Conservation (phyloP, 768 basidiomycete species). For the Udeniomyces megalosporus region DNA sequence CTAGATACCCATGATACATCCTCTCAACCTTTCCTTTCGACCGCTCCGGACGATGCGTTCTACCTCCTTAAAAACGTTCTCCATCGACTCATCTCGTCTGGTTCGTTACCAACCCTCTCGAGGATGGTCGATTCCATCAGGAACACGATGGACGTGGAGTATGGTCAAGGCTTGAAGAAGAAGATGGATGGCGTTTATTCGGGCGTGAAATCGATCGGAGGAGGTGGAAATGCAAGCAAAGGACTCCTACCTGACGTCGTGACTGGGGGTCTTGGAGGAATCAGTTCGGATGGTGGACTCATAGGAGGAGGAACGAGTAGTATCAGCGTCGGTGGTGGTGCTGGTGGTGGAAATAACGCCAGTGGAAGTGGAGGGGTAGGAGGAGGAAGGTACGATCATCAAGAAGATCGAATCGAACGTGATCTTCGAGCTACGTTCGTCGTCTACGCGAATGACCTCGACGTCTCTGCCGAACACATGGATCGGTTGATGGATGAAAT, state of each 20-base stretch:
- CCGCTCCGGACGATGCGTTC: slow-evolving; percentile 66
- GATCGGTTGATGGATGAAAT: slow-evolving; percentile 63
- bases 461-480: slow-evolving; percentile 74
- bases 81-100: slow-evolving; percentile 58
- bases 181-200: slow-evolving; percentile 62
- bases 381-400: slow-evolving; percentile 34
- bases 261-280: not conserved
- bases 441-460: slow-evolving; percentile 86
- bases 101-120: slow-evolving; percentile 45
- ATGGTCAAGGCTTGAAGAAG: slow-evolving; percentile 58
- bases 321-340: no score
- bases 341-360: not conserved
- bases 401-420: slow-evolving; percentile 49
- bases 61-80: slow-evolving; percentile 82
- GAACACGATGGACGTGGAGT: slow-evolving; percentile 68
- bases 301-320: not conserved
- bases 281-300: not conserved
- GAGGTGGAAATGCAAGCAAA: no score
- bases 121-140: slow-evolving; percentile 47
- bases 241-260: no score
- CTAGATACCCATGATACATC: slow-evolving; percentile 58
- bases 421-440: slow-evolving; percentile 68
- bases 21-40: slow-evolving; percentile 37
- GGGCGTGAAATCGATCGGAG: not conserved
- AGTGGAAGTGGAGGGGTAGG: not conserved